phyloP scores from a whole-genome alignment of 2,329 filamentous ascomycete genomes.

The Rosellinia necatrix region DNA sequence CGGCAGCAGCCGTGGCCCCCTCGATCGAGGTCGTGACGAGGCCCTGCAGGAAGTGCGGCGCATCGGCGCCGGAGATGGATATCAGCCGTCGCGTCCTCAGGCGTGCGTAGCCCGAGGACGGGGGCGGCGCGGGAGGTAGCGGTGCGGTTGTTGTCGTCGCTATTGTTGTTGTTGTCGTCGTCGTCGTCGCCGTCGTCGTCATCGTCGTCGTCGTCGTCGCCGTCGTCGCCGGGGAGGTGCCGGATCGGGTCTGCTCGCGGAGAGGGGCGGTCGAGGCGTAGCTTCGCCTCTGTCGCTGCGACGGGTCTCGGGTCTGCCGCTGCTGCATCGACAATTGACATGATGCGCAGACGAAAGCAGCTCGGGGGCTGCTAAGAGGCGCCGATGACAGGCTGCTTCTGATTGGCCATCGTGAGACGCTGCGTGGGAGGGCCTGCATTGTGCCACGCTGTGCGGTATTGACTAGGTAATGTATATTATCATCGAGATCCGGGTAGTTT shows the following conservation, averaged over 20 bases:
- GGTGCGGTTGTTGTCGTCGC: slow-evolving; percentile 28
- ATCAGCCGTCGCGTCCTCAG: slow-evolving; percentile 80
- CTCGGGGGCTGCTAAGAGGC: slow-evolving; percentile 5
- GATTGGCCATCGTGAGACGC: slow-evolving; percentile 18
- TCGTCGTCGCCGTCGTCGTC: too few species aligned
- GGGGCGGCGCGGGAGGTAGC: slow-evolving; percentile 42
- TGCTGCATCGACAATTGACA: slow-evolving; percentile 28
- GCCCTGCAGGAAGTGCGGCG: slow-evolving; percentile 84
- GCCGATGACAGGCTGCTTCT: slow-evolving; percentile 14
- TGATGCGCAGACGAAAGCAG: slow-evolving; percentile 39
- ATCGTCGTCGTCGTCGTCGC: too few species aligned
- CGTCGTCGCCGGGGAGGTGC: too few species aligned
- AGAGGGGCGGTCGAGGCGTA: slow-evolving; percentile 22
- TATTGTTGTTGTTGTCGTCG: background rate
- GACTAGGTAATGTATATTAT: background rate
- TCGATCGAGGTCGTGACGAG: slow-evolving; percentile 76
- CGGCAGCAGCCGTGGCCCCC: background rate
- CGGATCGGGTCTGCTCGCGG: background rate
- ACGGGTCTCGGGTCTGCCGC: background rate
- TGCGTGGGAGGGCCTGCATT: slow-evolving; percentile 24
- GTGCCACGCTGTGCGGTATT: background rate
- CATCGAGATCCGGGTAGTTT: too few species aligned
- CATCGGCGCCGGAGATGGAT: slow-evolving; percentile 77
- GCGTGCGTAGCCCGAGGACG: slow-evolving; percentile 55
- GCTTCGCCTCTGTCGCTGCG: slow-evolving; percentile 25